phyloP scores from a whole-genome alignment of 768 basidiomycete genomes.

The Trametes gibbosa region DNA sequence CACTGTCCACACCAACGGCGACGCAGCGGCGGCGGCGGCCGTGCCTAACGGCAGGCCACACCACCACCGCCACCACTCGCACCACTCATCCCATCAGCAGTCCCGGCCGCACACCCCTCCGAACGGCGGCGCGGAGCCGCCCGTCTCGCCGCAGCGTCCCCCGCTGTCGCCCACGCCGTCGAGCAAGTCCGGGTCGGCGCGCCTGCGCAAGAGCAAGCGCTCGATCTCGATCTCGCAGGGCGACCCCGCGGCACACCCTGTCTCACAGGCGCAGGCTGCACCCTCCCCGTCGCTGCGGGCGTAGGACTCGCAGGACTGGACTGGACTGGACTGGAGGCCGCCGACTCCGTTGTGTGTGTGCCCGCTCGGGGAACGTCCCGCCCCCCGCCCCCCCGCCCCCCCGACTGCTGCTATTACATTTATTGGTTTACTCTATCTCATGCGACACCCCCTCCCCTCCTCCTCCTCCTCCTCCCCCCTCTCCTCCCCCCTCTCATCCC shows the following conservation, averaged over 20 bases:
- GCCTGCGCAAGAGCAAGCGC: constrained; percentile 15
- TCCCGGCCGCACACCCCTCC: constrained; percentile 1
- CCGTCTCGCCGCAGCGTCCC: constrained; percentile 4
- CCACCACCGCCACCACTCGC: neutral
- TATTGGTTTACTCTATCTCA: constrained; percentile 9
- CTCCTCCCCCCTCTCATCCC: too few species aligned
- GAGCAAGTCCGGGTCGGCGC: constrained; percentile 6
- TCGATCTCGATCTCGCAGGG: constrained; percentile 19
- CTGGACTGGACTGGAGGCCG: too few species aligned
- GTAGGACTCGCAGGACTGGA: too few species aligned
- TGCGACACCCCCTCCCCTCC: constrained; percentile 1
- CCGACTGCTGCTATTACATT: neutral
- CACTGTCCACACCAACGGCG: neutral
- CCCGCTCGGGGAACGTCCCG: too few species aligned
- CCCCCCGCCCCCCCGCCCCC: neutral
- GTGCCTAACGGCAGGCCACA: neutral
- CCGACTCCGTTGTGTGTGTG: too few species aligned
- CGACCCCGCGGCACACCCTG: constrained; percentile 11
- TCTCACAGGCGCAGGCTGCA: neutral
- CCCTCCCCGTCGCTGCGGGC: neutral
- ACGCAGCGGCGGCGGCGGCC: neutral
- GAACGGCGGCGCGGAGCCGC: constrained; percentile 1
- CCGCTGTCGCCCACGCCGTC: constrained; percentile 14
- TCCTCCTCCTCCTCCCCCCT: too few species aligned
- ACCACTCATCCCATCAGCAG: neutral